phyloP scores from a whole-genome alignment of 1,284 basidiomycete species.

The Laetiporus sulphureus region DNA sequence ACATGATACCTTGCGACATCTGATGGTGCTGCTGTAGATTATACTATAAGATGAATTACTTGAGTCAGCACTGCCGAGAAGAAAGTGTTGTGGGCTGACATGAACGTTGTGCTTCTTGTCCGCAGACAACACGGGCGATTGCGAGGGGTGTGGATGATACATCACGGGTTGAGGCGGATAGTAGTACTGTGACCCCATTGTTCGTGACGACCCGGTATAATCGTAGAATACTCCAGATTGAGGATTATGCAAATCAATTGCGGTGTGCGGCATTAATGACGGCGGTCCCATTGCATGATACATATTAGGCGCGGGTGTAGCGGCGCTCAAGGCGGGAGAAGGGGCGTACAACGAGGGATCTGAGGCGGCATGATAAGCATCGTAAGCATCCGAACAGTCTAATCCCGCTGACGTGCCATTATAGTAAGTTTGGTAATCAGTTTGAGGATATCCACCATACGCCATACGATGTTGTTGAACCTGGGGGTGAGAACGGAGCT shows the following conservation, averaged over 20 bases:
- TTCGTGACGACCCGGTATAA: conserved; percentile 40
- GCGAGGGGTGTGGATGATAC: conserved; percentile 42
- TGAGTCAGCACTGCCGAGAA: no score
- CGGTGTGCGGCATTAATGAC: conserved; percentile 36
- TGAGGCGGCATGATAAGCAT: conserved; percentile 42
- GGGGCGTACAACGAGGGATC: conserved; percentile 49
- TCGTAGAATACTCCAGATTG: conserved; percentile 57
- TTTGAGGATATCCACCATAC: conserved; percentile 45
- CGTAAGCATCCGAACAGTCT: conserved; percentile 46
- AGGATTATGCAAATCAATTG: conserved; percentile 38
- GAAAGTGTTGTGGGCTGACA: conserved; percentile 32
- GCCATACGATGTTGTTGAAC: conserved; percentile 39
- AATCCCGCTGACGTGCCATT: conserved; percentile 36
- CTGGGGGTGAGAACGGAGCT: conserved; percentile 32
- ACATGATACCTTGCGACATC: conserved; percentile 36
- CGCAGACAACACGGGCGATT: conserved; percentile 54
- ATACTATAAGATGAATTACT: conserved; percentile 34
- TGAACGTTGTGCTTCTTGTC: conserved; percentile 59
- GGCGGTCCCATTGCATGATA: conserved; percentile 41
- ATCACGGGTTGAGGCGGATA: conserved; percentile 56
- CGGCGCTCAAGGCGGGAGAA: conserved; percentile 31
- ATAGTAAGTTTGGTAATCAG: conserved; percentile 55
- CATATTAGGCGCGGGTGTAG: conserved; percentile 36
- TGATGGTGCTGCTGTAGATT: conserved; percentile 38
- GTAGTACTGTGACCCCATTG: conserved; percentile 51